These are phyloP conservation scores for Heritiera fomes DNA, from an alignment of 345 rosid genomes.

Conservation along the genomic window DNA sequence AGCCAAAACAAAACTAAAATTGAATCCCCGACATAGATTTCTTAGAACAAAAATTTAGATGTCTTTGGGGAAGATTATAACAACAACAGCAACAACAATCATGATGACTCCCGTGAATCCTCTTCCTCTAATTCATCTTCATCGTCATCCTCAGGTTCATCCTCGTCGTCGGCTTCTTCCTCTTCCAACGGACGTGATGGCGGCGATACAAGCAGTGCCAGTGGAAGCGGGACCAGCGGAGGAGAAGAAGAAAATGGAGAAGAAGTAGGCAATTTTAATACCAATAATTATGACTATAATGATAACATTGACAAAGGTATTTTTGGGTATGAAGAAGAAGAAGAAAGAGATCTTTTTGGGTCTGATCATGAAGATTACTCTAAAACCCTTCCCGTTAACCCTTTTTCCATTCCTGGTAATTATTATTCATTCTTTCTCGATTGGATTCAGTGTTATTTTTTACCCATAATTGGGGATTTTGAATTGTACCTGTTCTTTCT, in stretches of 20 bases:
- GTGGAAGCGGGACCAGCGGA: slow-evolving; percentile 53
- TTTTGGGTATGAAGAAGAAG: slow-evolving; percentile 27
- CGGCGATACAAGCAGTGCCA: slow-evolving; percentile 44
- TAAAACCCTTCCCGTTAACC: slow-evolving; percentile 66
- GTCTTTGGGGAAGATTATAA: neutral
- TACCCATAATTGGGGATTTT: neutral
- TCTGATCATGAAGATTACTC: slow-evolving; percentile 87
- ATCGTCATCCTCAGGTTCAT: neutral
- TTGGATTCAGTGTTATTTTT: neutral
- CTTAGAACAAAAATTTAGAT: slow-evolving; percentile 1
- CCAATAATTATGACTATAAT: slow-evolving; percentile 19
- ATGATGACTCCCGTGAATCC: slow-evolving; percentile 1
- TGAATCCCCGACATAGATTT: neutral
- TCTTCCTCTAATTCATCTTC: neutral
- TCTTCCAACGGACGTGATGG: slow-evolving; percentile 39
- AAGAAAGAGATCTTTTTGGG: slow-evolving; percentile 67
- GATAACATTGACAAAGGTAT: slow-evolving; percentile 13
- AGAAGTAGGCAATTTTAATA: slow-evolving; percentile 31
- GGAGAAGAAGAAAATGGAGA: slow-evolving; percentile 50
- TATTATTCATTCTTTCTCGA: neutral
- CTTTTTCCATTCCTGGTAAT: slow-evolving; percentile 72
- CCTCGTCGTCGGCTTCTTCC: neutral
- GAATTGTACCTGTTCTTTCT: neutral
- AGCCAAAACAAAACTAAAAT: neutral
- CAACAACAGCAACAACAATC: neutral